Base-by-base conservation (phyloP, 208 protist species). In the Crithidia bombi region DNA sequence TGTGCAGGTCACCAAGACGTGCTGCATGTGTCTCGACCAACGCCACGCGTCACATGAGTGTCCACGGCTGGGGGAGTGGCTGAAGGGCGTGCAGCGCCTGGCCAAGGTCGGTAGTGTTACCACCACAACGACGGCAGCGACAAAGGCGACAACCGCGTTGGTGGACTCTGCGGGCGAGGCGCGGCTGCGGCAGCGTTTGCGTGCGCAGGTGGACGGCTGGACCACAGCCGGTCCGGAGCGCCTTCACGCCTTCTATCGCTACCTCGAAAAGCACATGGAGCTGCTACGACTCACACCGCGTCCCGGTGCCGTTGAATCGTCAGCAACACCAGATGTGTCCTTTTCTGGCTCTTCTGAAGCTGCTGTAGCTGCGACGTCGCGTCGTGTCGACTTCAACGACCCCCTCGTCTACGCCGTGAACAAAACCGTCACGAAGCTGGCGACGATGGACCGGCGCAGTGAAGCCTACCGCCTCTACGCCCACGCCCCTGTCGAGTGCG, bases 1-100 rank as follows among this genome's bases (percentile, higher is more conserved):
- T 79, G 70, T 91, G 12, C 91, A 96, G 71, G 88, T 96, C 33
- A 89, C 88, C 21, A 66, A 73, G 33, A 94, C 91, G 41, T 96
- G 91, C 66, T 96, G 91, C 72, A 94, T 96, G 81, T 96, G 91
- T 69, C 78, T 96, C n/a, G 91, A 96, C 51, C 79, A 83, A 32
- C 79, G 70, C 9, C 91, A 96, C 73, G 85, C 91, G 10, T 91
- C 86, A 4, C 83, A 87, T 72, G 63, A 73, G 28, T 96, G 91
- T 54, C 91, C 91, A 23, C 76, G 83, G 0, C 67, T 96, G 21
- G 46, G 33, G 5, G 63, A 76, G 49, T 96, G 91, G 89, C 63
- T 94, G 52, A 46, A 28, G 36, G 80, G 85, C 35, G 83, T 90
- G 15, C 67, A 86, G 49, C 57, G 65, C 23, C 75, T 79, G 4